These are phyloP conservation scores for Rhynchospora breviuscula DNA, from an alignment of 176 grass and related monocot genomes.

Conservation along the genomic window DNA sequence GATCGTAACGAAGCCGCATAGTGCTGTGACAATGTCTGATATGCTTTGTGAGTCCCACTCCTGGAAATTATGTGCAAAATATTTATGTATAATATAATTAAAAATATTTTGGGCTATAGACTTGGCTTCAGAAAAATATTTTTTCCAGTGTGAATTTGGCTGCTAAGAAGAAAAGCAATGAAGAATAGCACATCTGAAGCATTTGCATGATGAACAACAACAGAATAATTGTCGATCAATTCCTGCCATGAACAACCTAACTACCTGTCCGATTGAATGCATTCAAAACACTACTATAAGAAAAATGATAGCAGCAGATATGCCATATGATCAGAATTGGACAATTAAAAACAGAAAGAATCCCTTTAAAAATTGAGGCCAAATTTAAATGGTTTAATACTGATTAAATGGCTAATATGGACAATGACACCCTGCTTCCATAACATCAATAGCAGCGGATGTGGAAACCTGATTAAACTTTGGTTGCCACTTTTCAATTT, in stretches of 20 bases:
- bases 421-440: neutral
- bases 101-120: neutral
- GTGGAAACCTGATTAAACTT: neutral
- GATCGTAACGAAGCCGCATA: constrained; percentile 71
- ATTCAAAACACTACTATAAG: neutral
- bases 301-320: neutral
- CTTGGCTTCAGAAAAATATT: neutral
- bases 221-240: neutral
- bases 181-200: neutral
- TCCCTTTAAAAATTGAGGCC: neutral
- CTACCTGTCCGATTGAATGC: neutral
- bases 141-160: neutral
- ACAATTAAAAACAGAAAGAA: neutral
- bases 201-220: neutral
- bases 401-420: neutral
- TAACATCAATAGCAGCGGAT: neutral
- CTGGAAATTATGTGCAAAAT: constrained; percentile 28
- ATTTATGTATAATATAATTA: neutral
- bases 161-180: neutral
- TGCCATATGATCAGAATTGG: neutral
- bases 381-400: neutral
- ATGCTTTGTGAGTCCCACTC: constrained; percentile 53
- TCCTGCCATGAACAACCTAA: too few species aligned
- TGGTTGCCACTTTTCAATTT: neutral
- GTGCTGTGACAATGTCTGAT: constrained; percentile 51